Base-by-base conservation (phyloP, 352 stramenopile genomes). In the Globisporangium paddicum region DNA sequence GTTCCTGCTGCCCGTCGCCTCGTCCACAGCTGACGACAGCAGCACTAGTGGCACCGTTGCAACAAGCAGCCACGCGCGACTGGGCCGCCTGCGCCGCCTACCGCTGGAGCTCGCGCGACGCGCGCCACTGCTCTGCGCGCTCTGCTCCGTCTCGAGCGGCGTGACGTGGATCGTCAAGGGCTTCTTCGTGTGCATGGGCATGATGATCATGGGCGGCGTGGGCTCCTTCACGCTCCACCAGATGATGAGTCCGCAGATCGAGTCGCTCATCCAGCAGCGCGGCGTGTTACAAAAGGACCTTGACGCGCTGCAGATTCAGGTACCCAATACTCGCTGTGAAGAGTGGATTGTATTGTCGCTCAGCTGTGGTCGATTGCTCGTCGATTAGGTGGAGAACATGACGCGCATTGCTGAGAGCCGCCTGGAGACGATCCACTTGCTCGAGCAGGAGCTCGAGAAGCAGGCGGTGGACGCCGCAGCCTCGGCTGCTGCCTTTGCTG, bases 211-310 rank as follows among this genome's bases (percentile, higher is more conserved):
- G 55, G 79, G 79, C 38, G 66, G 67, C 40, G 78, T 86, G 42
- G 81, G 79, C 25, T 87, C 79, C 26, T 80, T 91, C 51, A 80
- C 81, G 30, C 72, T 91, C 34, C 81, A 82, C 25, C 81, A 91
- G 62, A 79, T 89, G 69, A 79, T 89, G 66, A 88, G 77, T 59
- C 81, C 81, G 9, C 75, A 91, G 67, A 88, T 88, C 50, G 79
- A 89, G 52, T 74, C 76, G 58, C 73, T 89, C 18, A 64, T 84
- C 40, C 69, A 73, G 40, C 71, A 91, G 63, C 77, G 79, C 37
- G 75, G 75, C 50, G 62, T 55, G 25, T 60, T 91, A n/a, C 77
- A 83, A 58, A 56, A 74, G n/a, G 64, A 83, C 10, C 69, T 88
- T 18, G 68, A 73, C 34, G 58, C 55, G 45, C 52, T 87, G 34